Conservation (phyloP, 345 rosid species). For the Atalantia buxifolia region DNA sequence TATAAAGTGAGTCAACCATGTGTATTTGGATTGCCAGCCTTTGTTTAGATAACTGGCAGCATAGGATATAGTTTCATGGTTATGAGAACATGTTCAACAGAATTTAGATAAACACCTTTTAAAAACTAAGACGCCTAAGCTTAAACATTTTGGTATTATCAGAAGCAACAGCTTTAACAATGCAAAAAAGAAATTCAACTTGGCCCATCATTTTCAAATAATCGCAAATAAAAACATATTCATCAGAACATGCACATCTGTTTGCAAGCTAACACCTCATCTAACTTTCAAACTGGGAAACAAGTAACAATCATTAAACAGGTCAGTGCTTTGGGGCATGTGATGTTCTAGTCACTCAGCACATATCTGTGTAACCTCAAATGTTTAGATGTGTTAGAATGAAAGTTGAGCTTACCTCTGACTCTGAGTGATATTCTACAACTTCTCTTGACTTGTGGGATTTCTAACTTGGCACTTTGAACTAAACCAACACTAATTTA, state of each 20-base stretch:
- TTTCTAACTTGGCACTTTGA: background rate
- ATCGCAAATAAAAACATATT: background rate
- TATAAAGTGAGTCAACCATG: background rate
- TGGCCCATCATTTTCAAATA: background rate
- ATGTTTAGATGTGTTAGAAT: background rate
- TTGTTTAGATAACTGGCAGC: background rate
- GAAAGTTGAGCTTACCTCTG: background rate
- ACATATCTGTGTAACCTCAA: background rate
- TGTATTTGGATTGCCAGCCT: background rate
- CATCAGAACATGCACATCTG: background rate
- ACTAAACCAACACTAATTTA: background rate
- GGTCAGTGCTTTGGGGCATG: background rate
- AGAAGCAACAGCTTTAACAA: background rate
- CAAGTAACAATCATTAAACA: background rate
- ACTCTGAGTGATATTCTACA: background rate
- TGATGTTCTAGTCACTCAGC: background rate
- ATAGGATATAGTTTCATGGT: background rate
- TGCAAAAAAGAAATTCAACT: background rate
- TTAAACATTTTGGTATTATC: background rate
- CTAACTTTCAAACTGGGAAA: background rate
- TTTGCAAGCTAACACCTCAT: background rate
- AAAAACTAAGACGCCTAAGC: background rate
- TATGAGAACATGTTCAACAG: background rate
- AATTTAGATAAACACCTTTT: background rate
- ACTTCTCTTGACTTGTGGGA: background rate